A percentile compares a stretch with the other conserved stretches of the same genome.
Evolutionary conservation across 129 eudicot species (phyloP).

Genomic region (Chrysanthemum seticuspe): DNA sequence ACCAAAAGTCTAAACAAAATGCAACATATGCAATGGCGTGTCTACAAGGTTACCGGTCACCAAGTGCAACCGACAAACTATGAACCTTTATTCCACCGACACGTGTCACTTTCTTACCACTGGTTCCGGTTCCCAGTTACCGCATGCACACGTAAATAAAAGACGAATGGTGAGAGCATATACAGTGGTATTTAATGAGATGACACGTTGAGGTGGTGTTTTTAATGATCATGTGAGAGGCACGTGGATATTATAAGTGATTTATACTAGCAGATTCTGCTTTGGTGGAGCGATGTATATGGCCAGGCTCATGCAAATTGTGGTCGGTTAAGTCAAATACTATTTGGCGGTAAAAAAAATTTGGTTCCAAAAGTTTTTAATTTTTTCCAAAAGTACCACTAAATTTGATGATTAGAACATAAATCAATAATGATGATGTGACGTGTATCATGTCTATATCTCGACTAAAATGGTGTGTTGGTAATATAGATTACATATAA

Average conservation of each 20-base stretch:
- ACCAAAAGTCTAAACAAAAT: neutral
- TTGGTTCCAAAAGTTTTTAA: neutral
- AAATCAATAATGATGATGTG: no score
- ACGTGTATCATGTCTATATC: no score
- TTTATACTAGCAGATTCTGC: conserved; percentile 1
- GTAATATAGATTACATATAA: no score
- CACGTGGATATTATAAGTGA: conserved; percentile 18
- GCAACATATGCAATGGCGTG: conserved; percentile 24
- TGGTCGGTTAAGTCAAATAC: neutral
- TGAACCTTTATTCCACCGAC: neutral
- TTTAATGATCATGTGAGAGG: conserved; percentile 19
- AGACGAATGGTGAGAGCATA: neutral
- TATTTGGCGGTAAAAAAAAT: neutral
- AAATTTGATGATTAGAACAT: no score
- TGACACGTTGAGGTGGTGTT: conserved; percentile 9
- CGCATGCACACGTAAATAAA: conserved; percentile 12
- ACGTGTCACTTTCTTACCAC: neutral
- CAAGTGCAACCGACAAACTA: conserved; percentile 33
- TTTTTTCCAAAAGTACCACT: no score
- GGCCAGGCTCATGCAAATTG: conserved; percentile 23
- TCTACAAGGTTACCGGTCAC: conserved; percentile 32
- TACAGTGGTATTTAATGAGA: conserved; percentile 20
- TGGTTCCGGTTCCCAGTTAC: neutral
- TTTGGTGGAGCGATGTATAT: conserved; percentile 17
- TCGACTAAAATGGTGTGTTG: no score